Base-by-base conservation (phyloP, 2,329 filamentous ascomycete genomes). In the Acrocalymma vagum region DNA sequence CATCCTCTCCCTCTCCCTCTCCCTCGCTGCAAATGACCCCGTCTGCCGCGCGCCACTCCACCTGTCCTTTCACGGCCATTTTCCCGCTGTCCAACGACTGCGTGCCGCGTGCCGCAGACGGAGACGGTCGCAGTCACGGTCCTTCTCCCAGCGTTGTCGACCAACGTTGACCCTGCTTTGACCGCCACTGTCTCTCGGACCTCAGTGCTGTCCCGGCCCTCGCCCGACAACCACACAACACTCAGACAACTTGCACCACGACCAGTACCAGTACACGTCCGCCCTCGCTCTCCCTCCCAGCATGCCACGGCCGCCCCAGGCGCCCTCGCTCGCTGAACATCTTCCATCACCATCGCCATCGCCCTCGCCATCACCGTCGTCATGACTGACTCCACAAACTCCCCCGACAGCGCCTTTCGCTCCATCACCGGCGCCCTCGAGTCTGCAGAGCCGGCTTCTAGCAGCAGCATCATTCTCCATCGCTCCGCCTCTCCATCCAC, bases 361-460 rank as follows among this genome's bases (percentile, higher is more conserved):
- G 42, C 43, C 36, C 30, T 38, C 11, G 34, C 41, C 22, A 32
- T 51, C 38, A 40, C 42, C 45, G 42, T 42, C 11, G 13, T 27
- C 6, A 10, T 14, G 4, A 5, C 6, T 9, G 9, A 11, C 16
- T 13, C 16, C 28, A 10, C 9, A 17, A 17, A 13, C 28, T 30
- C 28, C 28, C 16, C 10, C 28, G 13, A 68, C 49, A 50, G 54
- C 50, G 59, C 48, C 50, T 71, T 67, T 46, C 63, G 63, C 51
- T 70, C 66, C 53, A 53, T 70, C 32, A 65, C 63, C 26, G 70
- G 65, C 46, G 60, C 60, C 40, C 42, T 44, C 25, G 62, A 72
- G 62, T 67, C 64, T 38, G 63, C 63, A 38, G 70, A 72, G 55
- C 69, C 69, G 25, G 48, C 63, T 26, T 46, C 55, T 33, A 48